These are phyloP conservation scores for Globisporangium polare DNA, from an alignment of 352 stramenopile species.

Conservation along the genomic window DNA sequence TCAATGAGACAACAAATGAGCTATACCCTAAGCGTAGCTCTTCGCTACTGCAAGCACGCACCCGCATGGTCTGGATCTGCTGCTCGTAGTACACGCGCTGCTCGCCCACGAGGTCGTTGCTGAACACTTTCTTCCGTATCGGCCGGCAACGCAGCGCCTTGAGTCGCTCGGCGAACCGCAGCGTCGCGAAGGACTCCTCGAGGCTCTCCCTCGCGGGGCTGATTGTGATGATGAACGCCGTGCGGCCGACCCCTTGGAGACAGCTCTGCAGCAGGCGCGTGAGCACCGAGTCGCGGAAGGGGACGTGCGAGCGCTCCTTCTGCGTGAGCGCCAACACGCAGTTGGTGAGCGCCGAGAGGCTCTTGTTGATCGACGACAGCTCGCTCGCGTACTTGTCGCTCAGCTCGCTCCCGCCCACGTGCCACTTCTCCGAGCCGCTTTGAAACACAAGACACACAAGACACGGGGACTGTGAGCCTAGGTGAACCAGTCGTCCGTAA, in stretches of 20 bases:
- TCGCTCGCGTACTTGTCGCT: slow-evolving; percentile 63
- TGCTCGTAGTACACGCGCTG: slow-evolving; percentile 63
- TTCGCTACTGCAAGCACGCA: slow-evolving; percentile 12
- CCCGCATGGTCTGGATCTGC: slow-evolving; percentile 66
- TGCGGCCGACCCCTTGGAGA: slow-evolving; percentile 46
- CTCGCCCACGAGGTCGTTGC: slow-evolving; percentile 46
- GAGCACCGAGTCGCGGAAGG: slow-evolving; percentile 67
- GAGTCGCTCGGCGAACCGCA: slow-evolving; percentile 67
- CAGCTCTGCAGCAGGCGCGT: slow-evolving; percentile 67
- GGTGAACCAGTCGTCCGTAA: background rate
- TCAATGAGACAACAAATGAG: background rate
- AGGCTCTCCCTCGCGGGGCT: slow-evolving; percentile 48
- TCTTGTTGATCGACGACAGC: slow-evolving; percentile 70
- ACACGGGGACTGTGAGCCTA: background rate
- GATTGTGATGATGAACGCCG: slow-evolving; percentile 65
- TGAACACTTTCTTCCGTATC: slow-evolving; percentile 45
- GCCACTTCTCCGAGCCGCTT: slow-evolving; percentile 71
- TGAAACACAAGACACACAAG: background rate
- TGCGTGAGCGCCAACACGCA: slow-evolving; percentile 70
- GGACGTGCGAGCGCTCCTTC: slow-evolving; percentile 45
- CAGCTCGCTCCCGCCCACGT: slow-evolving; percentile 46
- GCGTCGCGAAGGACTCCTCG: slow-evolving; percentile 65
- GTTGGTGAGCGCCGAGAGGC: slow-evolving; percentile 66
- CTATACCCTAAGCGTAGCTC: background rate
- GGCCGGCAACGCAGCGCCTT: slow-evolving; percentile 52